Evolutionary conservation across 1,139 yeast species (phyloP), one percentile per base, ranked within the genome.

Genomic region (Saccharomyces hybrid): DNA sequence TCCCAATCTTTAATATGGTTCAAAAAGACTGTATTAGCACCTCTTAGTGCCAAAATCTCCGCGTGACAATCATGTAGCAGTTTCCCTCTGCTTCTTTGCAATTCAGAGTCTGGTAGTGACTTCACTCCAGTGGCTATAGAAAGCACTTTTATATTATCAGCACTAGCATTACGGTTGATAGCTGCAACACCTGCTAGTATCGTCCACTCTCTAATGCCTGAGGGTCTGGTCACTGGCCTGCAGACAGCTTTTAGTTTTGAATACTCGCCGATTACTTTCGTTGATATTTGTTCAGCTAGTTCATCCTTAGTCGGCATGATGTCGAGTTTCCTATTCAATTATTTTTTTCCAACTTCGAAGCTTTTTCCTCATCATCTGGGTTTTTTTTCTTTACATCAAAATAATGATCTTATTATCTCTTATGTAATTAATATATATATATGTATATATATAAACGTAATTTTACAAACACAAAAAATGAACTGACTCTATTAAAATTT

Each of bases 21-120:
- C 32, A 68, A 48, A 5, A 66, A 47, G 3, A 66, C 60, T 1
- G 64, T 51, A 62, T 90, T 90, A 65, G 91, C 82, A 1, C 83
- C 79, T 42, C 98, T 70, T 0, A 90, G 58, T 0, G 87, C 79
- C 21, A 93, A 71, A 1, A 89, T 78, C 66, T 91, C 99, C 0
- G 98, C 97, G 71, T 91, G 99, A 71, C 83, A 75, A 67, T 91
- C 98, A 65, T 91, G 97, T 0, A 91, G 75, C 8, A 88, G 71
- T 19, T 67, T 64, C 0, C 97, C 97, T 0, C 72, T 55, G 12
- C 83, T 76, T 49, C 72, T 62, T 3, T 46, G 52, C 67, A 78
- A 29, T 64, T 62, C 60, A 11, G 54, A 67, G 61, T 85, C 81
- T 0, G 97, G 93, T 27, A 79, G 64, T 0, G 88, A 79, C 67